Percentiles rank a stretch among this genome's conserved stretches.
Evolutionary conservation across 805 yeast genomes (phyloP).

Genomic region (Ogataea thermomethanolica): DNA sequence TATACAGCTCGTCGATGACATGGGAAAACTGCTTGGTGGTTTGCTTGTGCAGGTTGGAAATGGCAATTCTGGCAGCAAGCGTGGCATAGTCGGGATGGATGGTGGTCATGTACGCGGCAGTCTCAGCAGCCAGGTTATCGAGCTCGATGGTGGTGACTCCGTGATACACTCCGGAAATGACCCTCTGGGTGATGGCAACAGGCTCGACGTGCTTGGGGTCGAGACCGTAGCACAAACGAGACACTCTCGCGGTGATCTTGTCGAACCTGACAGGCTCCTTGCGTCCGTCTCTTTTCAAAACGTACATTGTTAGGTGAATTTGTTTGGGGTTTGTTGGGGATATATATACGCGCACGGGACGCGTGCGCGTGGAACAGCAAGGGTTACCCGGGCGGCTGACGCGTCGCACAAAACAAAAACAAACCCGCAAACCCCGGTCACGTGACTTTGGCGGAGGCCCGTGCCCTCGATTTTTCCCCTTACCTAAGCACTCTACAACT

Average conservation of each 20-base stretch:
- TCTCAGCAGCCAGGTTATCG: slow-evolving; percentile 83
- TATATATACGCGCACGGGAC: slow-evolving; percentile 7
- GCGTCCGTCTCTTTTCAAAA: slow-evolving; percentile 89
- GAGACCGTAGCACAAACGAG: slow-evolving; percentile 90
- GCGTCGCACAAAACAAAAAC: neutral
- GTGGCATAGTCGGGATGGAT: slow-evolving; percentile 97
- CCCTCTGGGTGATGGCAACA: slow-evolving; percentile 92
- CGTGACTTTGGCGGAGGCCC: slow-evolving; percentile 1
- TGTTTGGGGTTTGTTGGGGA: slow-evolving; percentile 7
- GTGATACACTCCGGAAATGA: slow-evolving; percentile 92
- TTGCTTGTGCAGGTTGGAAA: slow-evolving; percentile 91
- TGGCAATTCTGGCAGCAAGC: slow-evolving; percentile 92
- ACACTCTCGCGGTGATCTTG: slow-evolving; percentile 92
- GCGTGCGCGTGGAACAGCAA: slow-evolving; percentile 3
- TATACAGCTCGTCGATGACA: slow-evolving; percentile 68
- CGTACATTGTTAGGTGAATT: slow-evolving; percentile 53
- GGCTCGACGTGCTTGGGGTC: slow-evolving; percentile 92
- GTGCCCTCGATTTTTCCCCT: neutral
- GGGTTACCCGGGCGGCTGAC: neutral
- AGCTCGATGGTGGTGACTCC: slow-evolving; percentile 94
- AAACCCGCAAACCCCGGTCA: neutral
- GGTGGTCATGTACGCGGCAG: slow-evolving; percentile 97
- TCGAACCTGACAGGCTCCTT: slow-evolving; percentile 93
- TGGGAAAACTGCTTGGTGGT: slow-evolving; percentile 83
- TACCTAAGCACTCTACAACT: slow-evolving; percentile 5